phyloP scores from a whole-genome alignment of 352 stramenopile species.

The Globisporangium yorkense region DNA sequence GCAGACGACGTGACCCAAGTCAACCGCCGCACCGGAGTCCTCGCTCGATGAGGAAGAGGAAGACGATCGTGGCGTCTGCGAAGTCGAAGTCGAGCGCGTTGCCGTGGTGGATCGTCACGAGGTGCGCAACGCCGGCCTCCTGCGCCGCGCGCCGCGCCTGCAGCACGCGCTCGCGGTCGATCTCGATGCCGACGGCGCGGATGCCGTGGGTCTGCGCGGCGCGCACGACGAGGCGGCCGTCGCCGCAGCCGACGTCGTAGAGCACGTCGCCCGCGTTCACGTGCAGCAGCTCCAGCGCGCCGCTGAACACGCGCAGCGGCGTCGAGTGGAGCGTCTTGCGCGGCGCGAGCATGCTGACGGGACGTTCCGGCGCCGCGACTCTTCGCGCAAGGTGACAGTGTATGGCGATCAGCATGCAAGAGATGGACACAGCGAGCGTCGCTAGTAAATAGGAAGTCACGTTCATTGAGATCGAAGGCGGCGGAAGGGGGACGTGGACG shows the following conservation, averaged over 20 bases:
- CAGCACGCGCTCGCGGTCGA: conserved; percentile 36
- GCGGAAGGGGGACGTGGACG: neutral
- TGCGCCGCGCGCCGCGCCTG: conserved; percentile 21
- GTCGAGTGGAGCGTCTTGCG: conserved; percentile 80
- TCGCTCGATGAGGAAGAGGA: conserved; percentile 76
- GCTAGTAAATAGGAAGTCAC: neutral
- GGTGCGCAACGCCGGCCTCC: conserved; percentile 25
- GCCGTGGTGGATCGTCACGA: conserved; percentile 59
- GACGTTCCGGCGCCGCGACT: neutral
- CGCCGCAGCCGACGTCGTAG: conserved; percentile 76
- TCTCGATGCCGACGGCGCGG: conserved; percentile 61
- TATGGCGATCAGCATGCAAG: neutral
- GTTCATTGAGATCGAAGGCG: neutral
- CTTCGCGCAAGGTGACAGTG: neutral
- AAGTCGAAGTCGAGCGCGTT: conserved; percentile 74
- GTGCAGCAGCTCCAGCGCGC: conserved; percentile 46
- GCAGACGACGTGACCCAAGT: too few relatives aligned
- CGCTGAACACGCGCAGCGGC: conserved; percentile 50
- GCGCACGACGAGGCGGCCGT: conserved; percentile 63
- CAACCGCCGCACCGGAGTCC: conserved; percentile 39
- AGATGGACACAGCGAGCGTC: neutral
- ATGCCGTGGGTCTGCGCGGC: conserved; percentile 43
- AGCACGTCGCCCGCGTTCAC: conserved; percentile 40
- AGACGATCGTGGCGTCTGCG: conserved; percentile 57
- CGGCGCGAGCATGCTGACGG: conserved; percentile 59